A percentile compares a stretch with the other conserved stretches of the same genome.
These are phyloP conservation scores for Collybiopsis luxurians DNA, from an alignment of 768 basidiomycete genomes.

Conservation along the genomic window DNA sequence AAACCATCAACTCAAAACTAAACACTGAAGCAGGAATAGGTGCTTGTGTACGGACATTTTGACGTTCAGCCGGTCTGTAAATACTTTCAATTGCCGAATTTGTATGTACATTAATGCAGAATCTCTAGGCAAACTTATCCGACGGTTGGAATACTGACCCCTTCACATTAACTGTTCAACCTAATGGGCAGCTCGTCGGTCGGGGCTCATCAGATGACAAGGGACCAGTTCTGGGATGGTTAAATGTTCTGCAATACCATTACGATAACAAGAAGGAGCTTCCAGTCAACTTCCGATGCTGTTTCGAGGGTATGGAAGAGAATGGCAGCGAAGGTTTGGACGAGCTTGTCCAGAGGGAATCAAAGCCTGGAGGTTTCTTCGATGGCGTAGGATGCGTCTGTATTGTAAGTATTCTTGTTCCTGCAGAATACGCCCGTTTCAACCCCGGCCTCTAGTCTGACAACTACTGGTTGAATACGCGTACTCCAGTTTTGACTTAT, in stretches of 20 bases:
- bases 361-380: slow-evolving; percentile 74
- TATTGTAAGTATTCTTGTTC: slow-evolving; percentile 55
- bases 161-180: slow-evolving; percentile 53
- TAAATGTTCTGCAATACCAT: slow-evolving; percentile 89
- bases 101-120: neutral
- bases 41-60: slow-evolving; percentile 92
- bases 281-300: slow-evolving; percentile 87
- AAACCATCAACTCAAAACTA: too few species aligned
- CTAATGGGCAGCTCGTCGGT: slow-evolving; percentile 67
- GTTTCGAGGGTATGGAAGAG: slow-evolving; percentile 99
- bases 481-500: slow-evolving; percentile 80
- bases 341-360: slow-evolving; percentile 77
- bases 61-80: slow-evolving; percentile 82
- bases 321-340: slow-evolving; percentile 89
- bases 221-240: slow-evolving; percentile 85
- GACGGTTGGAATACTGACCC: slow-evolving; percentile 70
- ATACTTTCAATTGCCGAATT: neutral
- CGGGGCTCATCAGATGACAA: slow-evolving; percentile 92
- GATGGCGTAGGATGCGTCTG: slow-evolving; percentile 89
- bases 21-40: slow-evolving; percentile 23
- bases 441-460: slow-evolving; percentile 54
- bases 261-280: slow-evolving; percentile 60
- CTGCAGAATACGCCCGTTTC: neutral
- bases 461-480: slow-evolving; percentile 91
- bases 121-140: slow-evolving; percentile 35